Evolutionary conservation across 2,329 filamentous ascomycete species (phyloP), one percentile per base, ranked within the genome.

Genomic region (Aspergillus sojae): DNA sequence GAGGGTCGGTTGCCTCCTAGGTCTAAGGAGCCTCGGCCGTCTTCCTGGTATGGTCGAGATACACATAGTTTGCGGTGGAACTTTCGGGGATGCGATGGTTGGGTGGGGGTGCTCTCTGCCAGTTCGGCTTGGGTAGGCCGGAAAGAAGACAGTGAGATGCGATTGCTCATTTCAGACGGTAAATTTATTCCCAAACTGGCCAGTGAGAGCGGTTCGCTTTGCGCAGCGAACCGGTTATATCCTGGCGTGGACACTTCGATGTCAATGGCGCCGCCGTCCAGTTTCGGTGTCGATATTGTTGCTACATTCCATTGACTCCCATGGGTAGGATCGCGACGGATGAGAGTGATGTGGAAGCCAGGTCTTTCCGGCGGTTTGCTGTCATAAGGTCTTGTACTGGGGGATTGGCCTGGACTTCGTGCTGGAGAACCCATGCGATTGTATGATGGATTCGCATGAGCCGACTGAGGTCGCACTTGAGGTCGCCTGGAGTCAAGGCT

Each of bases 301-400:
- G 88, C 91, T 14, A 93, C 84, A 71, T 93, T 93, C 90, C 90
- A 93, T 75, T 93, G 91, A 60, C 83, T 83, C 9, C 88, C 87
- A 10, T 88, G 86, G 26, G 84, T 82, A 1, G 89, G 89, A 73
- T 93, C 89, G 67, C 91, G 86, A n/a, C 91, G 88, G 70, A 93
- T 92, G 16, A 94, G 76, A 0, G 87, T 89, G 53, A 83, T 75
- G 60, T 75, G 74, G 58, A 80, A 80, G 2, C 75, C 70, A n/a
- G 70, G 63, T 36, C 66, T 62, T 16, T 64, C 68, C 12, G 61
- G 45, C 53, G 64, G 48, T 26, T 53, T 21, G 48, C 16, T 62
- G 39, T 64, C 63, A 21, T 60, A 58, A 14, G 63, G 62, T 36
- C 62, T 58, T 23, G 70, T 67, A 52, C 56, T 65, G 2, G 74